phyloP scores from a whole-genome alignment of 495 filamentous ascomycete species.

The Lophium mytilinum region DNA sequence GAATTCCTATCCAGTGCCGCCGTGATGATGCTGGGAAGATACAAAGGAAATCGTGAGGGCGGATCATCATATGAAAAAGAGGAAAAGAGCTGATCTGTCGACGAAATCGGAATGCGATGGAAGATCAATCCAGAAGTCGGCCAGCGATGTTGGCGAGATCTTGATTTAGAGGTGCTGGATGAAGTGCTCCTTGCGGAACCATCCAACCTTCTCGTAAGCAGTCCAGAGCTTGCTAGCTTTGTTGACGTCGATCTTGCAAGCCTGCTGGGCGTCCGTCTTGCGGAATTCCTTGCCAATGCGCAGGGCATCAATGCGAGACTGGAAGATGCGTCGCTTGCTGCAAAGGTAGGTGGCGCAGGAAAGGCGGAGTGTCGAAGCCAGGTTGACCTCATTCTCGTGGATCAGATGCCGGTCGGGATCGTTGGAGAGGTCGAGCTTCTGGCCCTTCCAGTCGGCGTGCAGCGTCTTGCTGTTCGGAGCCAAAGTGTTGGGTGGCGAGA shows the following conservation, averaged over 20 bases:
- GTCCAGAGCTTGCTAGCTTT: slow-evolving; percentile 95
- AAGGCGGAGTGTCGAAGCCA: slow-evolving; percentile 75
- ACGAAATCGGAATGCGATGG: background rate
- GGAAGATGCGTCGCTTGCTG: slow-evolving; percentile 90
- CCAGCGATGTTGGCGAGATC: background rate
- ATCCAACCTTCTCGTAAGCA: slow-evolving; percentile 82
- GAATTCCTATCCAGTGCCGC: too few relatives aligned
- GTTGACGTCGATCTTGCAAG: slow-evolving; percentile 97
- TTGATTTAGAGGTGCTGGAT: slow-evolving; percentile 38
- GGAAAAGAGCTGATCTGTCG: background rate
- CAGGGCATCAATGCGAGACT: slow-evolving; percentile 61
- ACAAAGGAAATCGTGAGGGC: too few relatives aligned
- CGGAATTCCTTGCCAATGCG: slow-evolving; percentile 75
- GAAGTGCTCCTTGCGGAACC: slow-evolving; percentile 65
- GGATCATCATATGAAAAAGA: background rate
- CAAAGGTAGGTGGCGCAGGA: slow-evolving; percentile 87
- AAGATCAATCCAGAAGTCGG: background rate
- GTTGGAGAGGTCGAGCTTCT: slow-evolving; percentile 65
- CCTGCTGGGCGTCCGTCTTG: slow-evolving; percentile 96
- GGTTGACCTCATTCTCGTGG: slow-evolving; percentile 66
- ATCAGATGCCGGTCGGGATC: slow-evolving; percentile 73
- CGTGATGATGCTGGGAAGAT: too few relatives aligned
- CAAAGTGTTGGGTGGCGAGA: slow-evolving; percentile 65
- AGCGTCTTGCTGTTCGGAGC: slow-evolving; percentile 56
- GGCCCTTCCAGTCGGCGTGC: slow-evolving; percentile 84